Base-by-base conservation (phyloP, 2,329 filamentous ascomycete genomes). In the Annulohypoxylon truncatum region DNA sequence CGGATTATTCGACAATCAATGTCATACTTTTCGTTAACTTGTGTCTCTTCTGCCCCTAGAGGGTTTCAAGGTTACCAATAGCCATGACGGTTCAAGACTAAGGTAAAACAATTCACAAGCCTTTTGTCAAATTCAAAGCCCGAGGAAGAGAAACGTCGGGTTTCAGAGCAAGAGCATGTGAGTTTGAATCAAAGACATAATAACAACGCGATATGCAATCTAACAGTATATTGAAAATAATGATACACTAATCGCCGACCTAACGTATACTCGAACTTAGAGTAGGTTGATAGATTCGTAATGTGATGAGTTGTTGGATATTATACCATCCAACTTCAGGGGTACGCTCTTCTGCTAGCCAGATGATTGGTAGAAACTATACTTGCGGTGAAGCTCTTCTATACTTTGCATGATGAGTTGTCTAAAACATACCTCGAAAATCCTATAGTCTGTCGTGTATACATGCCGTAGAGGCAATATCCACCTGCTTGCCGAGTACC, bases 1-100 rank as follows among this genome's bases (percentile, higher is more conserved):
- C 24, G 33, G 26, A 51, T n/a, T 44, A 57, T 54, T 20, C 9
- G 56, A 52, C 60, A 56, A 31, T 20, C 20, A 47, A 47, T 58
- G 29, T 33, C 28, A 54, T 35, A 40, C 29, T 56, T 38, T 22
- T 48, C 10, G 18, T 48, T 62, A 26, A 51, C 18, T 10, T 22
- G 10, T n/a, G 9, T 5, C 24, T 9, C 10, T 24, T 28, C 15
- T n/a, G 10, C 10, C 10, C 46, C 28, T 50, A 18, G 9, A 18
- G 22, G 3, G n/a, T n/a, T n/a, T n/a, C n/a, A 18, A 20, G 7
- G 12, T 22, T 51, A 9, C 18, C 15, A 3, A 12, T 35, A 10
- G 28, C 15, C 4, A 7, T 13, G 24, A 33, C 2, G 15, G 5
- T 20, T 1, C 4, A 13, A 8, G 9, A 33, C 18, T 12, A 33